Evolutionary conservation across 768 basidiomycete species (phyloP).

Genomic region (Pisolithus sp.): DNA sequence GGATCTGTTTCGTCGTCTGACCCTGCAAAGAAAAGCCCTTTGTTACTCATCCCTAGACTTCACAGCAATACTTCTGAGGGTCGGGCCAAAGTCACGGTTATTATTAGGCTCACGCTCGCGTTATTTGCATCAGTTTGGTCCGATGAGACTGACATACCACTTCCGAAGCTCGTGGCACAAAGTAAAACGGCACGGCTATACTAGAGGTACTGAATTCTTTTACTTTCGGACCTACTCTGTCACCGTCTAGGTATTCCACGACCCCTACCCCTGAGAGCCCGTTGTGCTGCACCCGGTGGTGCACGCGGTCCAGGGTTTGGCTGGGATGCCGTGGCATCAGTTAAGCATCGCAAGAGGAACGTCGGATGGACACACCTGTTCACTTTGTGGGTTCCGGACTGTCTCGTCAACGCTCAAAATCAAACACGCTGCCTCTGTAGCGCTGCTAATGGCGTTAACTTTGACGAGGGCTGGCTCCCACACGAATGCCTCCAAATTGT

Average conservation of each 20-base stretch:
- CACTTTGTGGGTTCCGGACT: conserved; percentile 90
- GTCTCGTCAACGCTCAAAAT: conserved; percentile 98
- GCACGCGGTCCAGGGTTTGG: conserved; percentile 80
- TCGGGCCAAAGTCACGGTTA: no score
- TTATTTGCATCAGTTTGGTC: neutral
- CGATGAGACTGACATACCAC: no score
- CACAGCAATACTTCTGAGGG: no score
- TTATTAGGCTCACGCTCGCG: neutral
- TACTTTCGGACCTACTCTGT: conserved; percentile 7
- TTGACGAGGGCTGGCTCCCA: conserved; percentile 98
- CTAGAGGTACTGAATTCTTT: neutral
- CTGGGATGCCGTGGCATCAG: conserved; percentile 33
- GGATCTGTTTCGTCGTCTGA: conserved; percentile 44
- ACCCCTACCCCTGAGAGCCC: conserved; percentile 81
- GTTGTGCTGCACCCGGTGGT: conserved; percentile 85
- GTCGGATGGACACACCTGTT: conserved; percentile 54
- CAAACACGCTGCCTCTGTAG: conserved; percentile 92
- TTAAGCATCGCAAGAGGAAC: conserved; percentile 1
- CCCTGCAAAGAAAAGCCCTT: conserved; percentile 51
- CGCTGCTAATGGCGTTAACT: conserved; percentile 90
- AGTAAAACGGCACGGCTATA: no score
- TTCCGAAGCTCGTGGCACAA: no score
- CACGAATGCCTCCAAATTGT: conserved; percentile 97
- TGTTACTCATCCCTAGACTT: conserved; percentile 9
- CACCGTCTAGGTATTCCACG: conserved; percentile 74